Evolutionary conservation across 1,284 basidiomycete species (phyloP), one percentile per base, ranked within the genome.

Genomic region (Ceratobasidium sp.): DNA sequence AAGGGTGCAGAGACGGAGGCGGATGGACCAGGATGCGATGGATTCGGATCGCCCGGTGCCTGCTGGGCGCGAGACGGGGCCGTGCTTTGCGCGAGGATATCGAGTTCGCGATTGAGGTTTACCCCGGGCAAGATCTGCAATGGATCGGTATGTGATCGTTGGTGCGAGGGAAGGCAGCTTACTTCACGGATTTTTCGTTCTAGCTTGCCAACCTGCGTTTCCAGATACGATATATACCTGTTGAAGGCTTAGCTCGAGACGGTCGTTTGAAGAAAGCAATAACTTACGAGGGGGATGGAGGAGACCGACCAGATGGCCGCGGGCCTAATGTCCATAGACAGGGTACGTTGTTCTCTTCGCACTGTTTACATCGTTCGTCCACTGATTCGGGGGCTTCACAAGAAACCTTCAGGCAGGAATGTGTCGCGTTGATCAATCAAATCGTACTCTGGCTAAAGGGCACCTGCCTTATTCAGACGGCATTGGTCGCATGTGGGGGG

Each of bases 81-180:
- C 7, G 64, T 3, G 14, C 2, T 14, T 59, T 59, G 54, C 13
- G 66, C 53, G 2, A 71, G 56, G 22, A 53, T 59, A 39, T 71
- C 66, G 14, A 71, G 66, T 39, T 71, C 66, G 14, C 66, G 66
- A 39, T 59, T 71, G 19, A 71, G 27, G 22, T 71, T 71, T 34
- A 71, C 43, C 29, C 66, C 66, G 13, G 66, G 66, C 22, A 71
- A 29, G 43, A 71, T 48, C 66, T 71, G 19, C 41, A 37, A 46
- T 1, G 51, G 34, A 54, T 41, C 49, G 11, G 49, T 54, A 39
- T 43, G 8, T 48, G 39, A 34, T 31, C 54, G 31, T 46, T 14
- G 54, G 13, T 48, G 24, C 3, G 7, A 69, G 4, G 24, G 16
- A 54, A 56, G 37, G 37, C 34, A 37, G 54, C 66, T 37, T 39